These are phyloP conservation scores for Penicillium sumatraense DNA, from an alignment of 2,329 filamentous ascomycete species.

Conservation along the genomic window DNA sequence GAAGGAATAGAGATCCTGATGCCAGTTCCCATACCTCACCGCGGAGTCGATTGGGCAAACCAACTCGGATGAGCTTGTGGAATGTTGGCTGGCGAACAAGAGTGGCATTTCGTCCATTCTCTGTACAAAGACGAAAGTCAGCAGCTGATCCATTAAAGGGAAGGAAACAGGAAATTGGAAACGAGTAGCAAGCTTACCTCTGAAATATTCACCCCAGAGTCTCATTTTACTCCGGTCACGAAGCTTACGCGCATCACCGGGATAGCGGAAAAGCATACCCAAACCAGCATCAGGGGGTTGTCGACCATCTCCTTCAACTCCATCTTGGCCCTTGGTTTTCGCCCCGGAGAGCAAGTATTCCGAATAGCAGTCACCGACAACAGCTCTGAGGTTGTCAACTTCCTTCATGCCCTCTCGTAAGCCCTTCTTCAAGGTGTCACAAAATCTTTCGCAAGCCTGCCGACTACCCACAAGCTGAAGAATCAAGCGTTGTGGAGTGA, in stretches of 20 bases:
- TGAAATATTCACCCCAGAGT: slow-evolving; percentile 93
- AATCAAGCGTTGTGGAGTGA: slow-evolving; percentile 83
- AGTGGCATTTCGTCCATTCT: slow-evolving; percentile 92
- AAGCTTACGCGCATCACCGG: slow-evolving; percentile 90
- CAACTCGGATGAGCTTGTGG: slow-evolving; percentile 94
- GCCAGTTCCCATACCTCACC: slow-evolving; percentile 97
- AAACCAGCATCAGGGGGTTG: slow-evolving; percentile 88
- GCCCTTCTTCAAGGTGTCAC: slow-evolving; percentile 90
- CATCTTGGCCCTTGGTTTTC: slow-evolving; percentile 55
- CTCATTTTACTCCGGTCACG: slow-evolving; percentile 96
- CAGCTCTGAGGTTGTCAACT: slow-evolving; percentile 79
- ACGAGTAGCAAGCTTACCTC: slow-evolving; percentile 45
- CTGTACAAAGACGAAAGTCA: slow-evolving; percentile 46
- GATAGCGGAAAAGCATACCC: slow-evolving; percentile 91
- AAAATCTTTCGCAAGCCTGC: slow-evolving; percentile 91
- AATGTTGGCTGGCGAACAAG: slow-evolving; percentile 95
- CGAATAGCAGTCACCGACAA: slow-evolving; percentile 86
- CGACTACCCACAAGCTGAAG: slow-evolving; percentile 88
- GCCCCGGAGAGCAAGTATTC: slow-evolving; percentile 70
- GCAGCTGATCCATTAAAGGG: not conserved
- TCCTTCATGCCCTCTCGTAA: slow-evolving; percentile 85
- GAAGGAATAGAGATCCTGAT: slow-evolving; percentile 86
- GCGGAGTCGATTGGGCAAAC: slow-evolving; percentile 86
- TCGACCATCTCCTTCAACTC: slow-evolving; percentile 38
- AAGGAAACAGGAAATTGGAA: not conserved